Percentiles rank a stretch among this genome's conserved stretches.
Evolutionary conservation across 441 rosid genomes (phyloP).

Genomic region (Sinapis alba): DNA sequence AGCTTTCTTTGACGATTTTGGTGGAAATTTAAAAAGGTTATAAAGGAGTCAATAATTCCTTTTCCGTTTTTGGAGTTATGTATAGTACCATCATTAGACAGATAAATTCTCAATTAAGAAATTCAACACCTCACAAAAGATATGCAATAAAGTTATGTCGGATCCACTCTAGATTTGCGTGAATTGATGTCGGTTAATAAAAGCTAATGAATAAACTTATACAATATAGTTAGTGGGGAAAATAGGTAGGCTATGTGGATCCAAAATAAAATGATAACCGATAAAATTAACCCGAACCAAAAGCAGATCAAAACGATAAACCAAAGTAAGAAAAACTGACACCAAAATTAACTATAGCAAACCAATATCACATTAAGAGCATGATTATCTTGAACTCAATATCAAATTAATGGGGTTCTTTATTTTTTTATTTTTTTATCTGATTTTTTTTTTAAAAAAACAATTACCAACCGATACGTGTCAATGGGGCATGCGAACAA

Average conservation of each 20-base stretch:
- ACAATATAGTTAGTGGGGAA: not conserved
- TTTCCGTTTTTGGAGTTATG: slow-evolving; percentile 38
- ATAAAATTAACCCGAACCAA: not conserved
- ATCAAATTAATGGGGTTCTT: too few relatives aligned
- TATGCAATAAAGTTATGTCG: slow-evolving; percentile 32
- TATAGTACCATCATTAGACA: slow-evolving; percentile 33
- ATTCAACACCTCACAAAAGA: slow-evolving; percentile 40
- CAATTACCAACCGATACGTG: too few relatives aligned
- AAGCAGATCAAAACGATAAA: not conserved
- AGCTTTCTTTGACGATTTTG: slow-evolving; percentile 30
- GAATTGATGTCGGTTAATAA: not conserved
- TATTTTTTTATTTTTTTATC: too few relatives aligned
- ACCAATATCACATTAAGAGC: not conserved
- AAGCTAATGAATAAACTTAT: not conserved
- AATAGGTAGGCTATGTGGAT: slow-evolving; percentile 13
- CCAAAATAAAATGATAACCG: not conserved
- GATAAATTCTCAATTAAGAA: slow-evolving; percentile 27
- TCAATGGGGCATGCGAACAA: too few relatives aligned
- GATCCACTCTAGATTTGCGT: slow-evolving; percentile 35
- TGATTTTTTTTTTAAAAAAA: too few relatives aligned
- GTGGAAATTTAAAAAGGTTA: not conserved
- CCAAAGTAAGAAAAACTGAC: not conserved
- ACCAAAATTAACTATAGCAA: not conserved
- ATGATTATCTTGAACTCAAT: too few relatives aligned
- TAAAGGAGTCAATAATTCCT: slow-evolving; percentile 23